Conservation (phyloP, 202 grass and related monocot genomes). For the Brachypodium distachyon region DNA sequence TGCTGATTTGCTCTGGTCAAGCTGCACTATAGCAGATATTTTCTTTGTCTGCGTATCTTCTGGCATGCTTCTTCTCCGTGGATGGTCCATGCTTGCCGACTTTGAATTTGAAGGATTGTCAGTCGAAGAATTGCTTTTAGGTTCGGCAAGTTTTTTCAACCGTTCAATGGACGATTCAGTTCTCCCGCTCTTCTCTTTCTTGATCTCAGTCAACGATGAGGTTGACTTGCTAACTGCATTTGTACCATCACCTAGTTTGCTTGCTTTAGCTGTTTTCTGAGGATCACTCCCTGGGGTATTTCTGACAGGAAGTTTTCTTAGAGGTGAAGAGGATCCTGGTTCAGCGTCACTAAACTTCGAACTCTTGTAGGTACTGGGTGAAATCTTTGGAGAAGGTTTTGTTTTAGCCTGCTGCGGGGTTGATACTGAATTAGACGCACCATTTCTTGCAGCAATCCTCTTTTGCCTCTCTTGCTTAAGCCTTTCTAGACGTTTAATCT, state of each 20-base stretch:
- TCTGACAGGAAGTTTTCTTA: conserved; percentile 43
- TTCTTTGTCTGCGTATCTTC: conserved; percentile 59
- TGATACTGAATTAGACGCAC: conserved; percentile 28
- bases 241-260: conserved; percentile 25
- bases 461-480: conserved; percentile 94
- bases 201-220: conserved; percentile 56
- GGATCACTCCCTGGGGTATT: conserved; percentile 38
- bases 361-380: conserved; percentile 38
- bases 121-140: conserved; percentile 56
- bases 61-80: conserved; percentile 31
- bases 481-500: conserved; percentile 76
- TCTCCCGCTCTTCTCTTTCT: conserved; percentile 53
- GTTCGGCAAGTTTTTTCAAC: conserved; percentile 48
- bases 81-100: conserved; percentile 3
- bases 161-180: conserved; percentile 30
- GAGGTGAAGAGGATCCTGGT: conserved; percentile 50
- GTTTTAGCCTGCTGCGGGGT: conserved; percentile 45
- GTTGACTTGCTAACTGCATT: conserved; percentile 60
- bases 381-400: conserved; percentile 49
- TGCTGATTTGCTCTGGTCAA: conserved; percentile 88
- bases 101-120: conserved; percentile 29
- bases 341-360: conserved; percentile 77
- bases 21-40: conserved; percentile 83
- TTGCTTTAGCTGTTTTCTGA: conserved; percentile 32
- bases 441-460: conserved; percentile 78